phyloP scores from a whole-genome alignment of 805 yeast species.

The Scheffersomyces ergatensis region DNA sequence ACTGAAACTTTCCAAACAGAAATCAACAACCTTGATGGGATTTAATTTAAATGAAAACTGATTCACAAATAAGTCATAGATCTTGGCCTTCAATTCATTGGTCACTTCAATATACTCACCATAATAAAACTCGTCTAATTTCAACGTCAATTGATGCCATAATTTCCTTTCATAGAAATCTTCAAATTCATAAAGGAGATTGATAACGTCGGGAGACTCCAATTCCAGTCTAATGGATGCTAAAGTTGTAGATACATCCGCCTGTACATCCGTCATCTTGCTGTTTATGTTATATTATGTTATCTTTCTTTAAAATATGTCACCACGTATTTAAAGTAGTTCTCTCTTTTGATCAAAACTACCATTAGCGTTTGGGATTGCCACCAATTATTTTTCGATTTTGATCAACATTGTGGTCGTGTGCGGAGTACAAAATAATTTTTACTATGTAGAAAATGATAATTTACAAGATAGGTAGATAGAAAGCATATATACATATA shows the following conservation, averaged over 20 bases:
- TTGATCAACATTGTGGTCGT: too few species aligned
- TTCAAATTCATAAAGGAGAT: constrained; percentile 67
- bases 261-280: constrained; percentile 42
- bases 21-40: constrained; percentile 74
- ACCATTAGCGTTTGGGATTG: too few species aligned
- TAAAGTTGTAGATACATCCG: constrained; percentile 45
- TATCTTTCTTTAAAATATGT: background rate
- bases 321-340: background rate
- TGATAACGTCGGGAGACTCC: constrained; percentile 57
- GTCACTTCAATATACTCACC: constrained; percentile 42
- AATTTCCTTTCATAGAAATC: constrained; percentile 84
- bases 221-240: constrained; percentile 64
- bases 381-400: too few species aligned
- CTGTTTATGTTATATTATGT: too few species aligned
- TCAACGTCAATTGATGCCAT: constrained; percentile 89
- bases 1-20: constrained; percentile 55
- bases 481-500: too few species aligned
- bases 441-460: too few species aligned
- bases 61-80: constrained; percentile 69
- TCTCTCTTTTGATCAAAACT: background rate
- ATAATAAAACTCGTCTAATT: constrained; percentile 57
- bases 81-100: constrained; percentile 53
- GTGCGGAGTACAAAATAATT: too few species aligned
- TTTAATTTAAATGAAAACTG: constrained; percentile 71
- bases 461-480: too few species aligned